These are phyloP conservation scores for Cytospora piceae DNA, from an alignment of 2,329 filamentous ascomycete genomes.

Conservation along the genomic window DNA sequence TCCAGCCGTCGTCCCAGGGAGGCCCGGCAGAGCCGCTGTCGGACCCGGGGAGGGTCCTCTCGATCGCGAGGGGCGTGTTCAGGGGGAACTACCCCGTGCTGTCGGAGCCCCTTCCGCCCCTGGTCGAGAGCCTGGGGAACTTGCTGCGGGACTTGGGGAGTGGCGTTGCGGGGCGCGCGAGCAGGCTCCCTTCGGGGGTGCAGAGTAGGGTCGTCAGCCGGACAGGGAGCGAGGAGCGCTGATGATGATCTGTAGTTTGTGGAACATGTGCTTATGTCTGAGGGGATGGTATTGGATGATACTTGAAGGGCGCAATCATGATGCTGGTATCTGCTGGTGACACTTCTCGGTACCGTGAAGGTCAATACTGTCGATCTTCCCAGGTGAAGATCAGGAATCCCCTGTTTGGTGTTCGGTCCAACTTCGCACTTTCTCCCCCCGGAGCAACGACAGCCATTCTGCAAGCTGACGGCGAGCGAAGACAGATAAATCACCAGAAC, in stretches of 20 bases:
- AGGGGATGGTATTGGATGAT: too few relatives aligned
- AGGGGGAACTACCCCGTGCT: conserved; percentile 36
- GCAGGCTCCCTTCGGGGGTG: conserved; percentile 17
- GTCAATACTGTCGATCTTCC: too few relatives aligned
- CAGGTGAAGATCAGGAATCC: too few relatives aligned
- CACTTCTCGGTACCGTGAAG: too few relatives aligned
- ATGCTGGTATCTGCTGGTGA: too few relatives aligned
- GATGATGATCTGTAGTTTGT: background rate
- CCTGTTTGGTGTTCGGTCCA: too few relatives aligned
- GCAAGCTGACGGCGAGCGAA: too few relatives aligned
- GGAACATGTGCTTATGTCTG: background rate
- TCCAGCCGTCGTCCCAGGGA: conserved; percentile 14
- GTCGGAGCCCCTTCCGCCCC: conserved; percentile 38
- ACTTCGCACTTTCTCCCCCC: too few relatives aligned
- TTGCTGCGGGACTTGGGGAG: conserved; percentile 35
- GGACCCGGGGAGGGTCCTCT: conserved; percentile 34
- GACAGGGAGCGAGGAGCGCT: conserved; percentile 31
- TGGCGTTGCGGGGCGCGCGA: conserved; percentile 23
- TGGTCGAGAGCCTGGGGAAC: conserved; percentile 37
- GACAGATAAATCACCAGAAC: too few relatives aligned
- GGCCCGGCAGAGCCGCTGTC: conserved; percentile 33
- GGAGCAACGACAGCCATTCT: too few relatives aligned
- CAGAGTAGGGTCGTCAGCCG: conserved; percentile 27
- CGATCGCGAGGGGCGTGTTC: conserved; percentile 34
- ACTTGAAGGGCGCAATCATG: too few relatives aligned